Evolutionary conservation across 2,329 filamentous ascomycete species (phyloP).

Genomic region (Bipolaris zeicola): DNA sequence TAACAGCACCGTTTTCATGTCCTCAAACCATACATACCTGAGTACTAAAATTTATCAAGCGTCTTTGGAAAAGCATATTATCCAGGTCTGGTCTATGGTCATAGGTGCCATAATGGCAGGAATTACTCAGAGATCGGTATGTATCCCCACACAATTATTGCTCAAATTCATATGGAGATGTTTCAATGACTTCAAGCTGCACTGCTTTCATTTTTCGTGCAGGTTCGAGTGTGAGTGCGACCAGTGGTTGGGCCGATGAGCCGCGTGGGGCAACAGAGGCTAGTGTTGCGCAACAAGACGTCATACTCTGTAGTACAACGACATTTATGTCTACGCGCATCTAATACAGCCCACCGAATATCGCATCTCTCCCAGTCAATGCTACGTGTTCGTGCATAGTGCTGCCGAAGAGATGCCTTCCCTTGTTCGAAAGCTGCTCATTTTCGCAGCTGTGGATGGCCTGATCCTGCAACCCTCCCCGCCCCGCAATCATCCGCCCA

Average conservation of each 20-base stretch:
- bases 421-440: constrained; percentile 77
- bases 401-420: constrained; percentile 65
- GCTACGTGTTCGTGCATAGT: constrained; percentile 6
- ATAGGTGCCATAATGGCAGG: not conserved
- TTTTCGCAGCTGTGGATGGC: constrained; percentile 82
- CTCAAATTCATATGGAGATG: not conserved
- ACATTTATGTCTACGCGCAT: constrained; percentile 4
- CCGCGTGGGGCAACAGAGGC: not conserved
- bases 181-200: not conserved
- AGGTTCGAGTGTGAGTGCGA: not conserved
- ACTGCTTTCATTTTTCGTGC: not conserved
- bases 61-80: too few species aligned
- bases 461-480: constrained; percentile 77
- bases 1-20: too few species aligned
- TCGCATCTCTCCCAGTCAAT: constrained; percentile 3
- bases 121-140: not conserved
- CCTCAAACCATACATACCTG: too few species aligned
- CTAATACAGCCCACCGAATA: not conserved
- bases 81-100: too few species aligned
- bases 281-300: constrained; percentile 2
- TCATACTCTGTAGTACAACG: constrained; percentile 3
- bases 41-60: too few species aligned
- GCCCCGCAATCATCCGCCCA: constrained; percentile 59
- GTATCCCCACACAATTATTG: not conserved
- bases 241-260: not conserved